Conservation (phyloP, 225 moss, liverwort and hornwort genomes). For the Climacium dendroides region DNA sequence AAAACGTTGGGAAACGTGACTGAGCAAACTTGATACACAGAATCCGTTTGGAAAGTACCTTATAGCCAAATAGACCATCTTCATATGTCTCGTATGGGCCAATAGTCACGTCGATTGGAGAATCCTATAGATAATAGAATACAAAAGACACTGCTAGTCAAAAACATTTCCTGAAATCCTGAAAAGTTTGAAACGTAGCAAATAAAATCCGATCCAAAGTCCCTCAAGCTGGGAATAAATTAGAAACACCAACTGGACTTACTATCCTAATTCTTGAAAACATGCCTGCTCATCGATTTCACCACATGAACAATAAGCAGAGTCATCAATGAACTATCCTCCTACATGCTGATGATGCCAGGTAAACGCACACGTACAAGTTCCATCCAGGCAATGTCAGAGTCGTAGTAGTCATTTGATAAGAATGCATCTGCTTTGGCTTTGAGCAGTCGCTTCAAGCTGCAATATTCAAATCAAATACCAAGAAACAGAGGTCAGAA, state of each 20-base stretch:
- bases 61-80: constrained; percentile 83
- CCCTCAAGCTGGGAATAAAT: background rate
- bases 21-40: background rate
- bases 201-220: background rate
- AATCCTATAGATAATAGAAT: constrained; percentile 41
- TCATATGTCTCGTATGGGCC: constrained; percentile 98
- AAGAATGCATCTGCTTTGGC: constrained; percentile 80
- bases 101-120: constrained; percentile 90
- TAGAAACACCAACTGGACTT: background rate
- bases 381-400: constrained; percentile 98
- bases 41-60: constrained; percentile 38
- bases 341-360: background rate
- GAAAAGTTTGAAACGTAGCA: background rate
- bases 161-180: background rate
- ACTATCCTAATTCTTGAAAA: background rate
- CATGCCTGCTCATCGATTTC: background rate
- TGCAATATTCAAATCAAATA: constrained; percentile 15
- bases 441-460: constrained; percentile 75
- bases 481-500: background rate
- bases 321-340: background rate
- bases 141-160: background rate
- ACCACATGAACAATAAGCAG: background rate
- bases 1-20: background rate
- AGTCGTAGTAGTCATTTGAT: constrained; percentile 91
- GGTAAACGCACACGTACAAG: constrained; percentile 48